Evolutionary conservation across 1,139 yeast species (phyloP).

Genomic region (Taphrina sp.): DNA sequence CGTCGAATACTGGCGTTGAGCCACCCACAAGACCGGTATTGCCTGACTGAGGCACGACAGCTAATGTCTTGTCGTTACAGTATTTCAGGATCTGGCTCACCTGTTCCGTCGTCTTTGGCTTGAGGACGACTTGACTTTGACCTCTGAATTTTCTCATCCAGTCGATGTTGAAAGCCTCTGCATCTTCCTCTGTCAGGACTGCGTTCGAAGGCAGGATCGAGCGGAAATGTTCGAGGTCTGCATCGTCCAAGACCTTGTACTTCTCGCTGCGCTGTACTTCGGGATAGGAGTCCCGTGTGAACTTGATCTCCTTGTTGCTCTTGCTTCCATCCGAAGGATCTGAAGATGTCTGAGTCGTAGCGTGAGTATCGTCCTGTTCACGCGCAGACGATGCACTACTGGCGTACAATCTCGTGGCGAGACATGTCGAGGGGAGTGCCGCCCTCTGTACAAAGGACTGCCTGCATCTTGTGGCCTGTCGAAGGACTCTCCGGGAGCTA

Average conservation of each 20-base stretch:
- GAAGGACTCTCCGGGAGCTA: constrained; percentile 2
- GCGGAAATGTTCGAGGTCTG: constrained; percentile 64
- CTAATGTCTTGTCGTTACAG: constrained; percentile 74
- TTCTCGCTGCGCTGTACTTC: constrained; percentile 38
- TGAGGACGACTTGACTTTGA: constrained; percentile 73
- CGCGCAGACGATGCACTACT: constrained; percentile 5
- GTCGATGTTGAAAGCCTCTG: constrained; percentile 78
- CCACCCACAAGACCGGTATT: constrained; percentile 97
- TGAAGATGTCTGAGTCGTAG: constrained; percentile 25
- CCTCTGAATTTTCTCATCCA: constrained; percentile 97
- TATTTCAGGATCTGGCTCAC: constrained; percentile 73
- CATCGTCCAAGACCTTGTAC: constrained; percentile 47
- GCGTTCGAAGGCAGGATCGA: constrained; percentile 53
- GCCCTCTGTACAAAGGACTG: background rate
- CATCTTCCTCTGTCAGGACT: constrained; percentile 57
- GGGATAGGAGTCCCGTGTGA: constrained; percentile 37
- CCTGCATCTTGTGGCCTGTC: background rate
- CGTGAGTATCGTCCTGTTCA: constrained; percentile 29
- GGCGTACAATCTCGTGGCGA: constrained; percentile 4
- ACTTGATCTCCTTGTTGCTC: constrained; percentile 22
- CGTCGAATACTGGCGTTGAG: constrained; percentile 89
- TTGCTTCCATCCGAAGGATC: constrained; percentile 30
- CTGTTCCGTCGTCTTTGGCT: constrained; percentile 80
- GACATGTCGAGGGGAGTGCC: background rate
- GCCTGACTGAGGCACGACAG: constrained; percentile 97